These are phyloP conservation scores for Phytophthora crassamura DNA, from an alignment of 352 stramenopile genomes.

Conservation along the genomic window DNA sequence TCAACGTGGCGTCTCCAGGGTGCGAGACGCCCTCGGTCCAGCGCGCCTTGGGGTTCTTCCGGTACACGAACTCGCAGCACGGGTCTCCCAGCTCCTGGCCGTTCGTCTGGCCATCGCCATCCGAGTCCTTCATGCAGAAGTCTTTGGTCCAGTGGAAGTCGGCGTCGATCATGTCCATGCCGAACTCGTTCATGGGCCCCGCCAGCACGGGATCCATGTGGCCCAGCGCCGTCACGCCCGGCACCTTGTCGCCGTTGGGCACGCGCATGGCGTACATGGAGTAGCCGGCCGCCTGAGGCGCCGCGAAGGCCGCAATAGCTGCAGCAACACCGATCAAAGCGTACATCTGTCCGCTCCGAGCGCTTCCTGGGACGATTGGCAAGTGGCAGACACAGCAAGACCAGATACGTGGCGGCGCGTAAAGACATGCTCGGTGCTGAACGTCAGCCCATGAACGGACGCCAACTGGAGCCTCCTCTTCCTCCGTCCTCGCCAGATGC, in stretches of 20 bases:
- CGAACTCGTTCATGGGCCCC: constrained; percentile 40
- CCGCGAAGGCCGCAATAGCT: neutral
- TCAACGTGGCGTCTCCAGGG: constrained; percentile 29
- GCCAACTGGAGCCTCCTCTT: constrained; percentile 8
- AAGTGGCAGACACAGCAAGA: constrained; percentile 3
- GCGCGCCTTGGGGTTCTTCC: constrained; percentile 26
- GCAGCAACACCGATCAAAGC: neutral
- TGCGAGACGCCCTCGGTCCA: constrained; percentile 35
- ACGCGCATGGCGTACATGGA: constrained; percentile 36
- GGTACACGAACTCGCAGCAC: constrained; percentile 31
- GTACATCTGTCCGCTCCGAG: constrained; percentile 4
- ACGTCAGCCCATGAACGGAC: constrained; percentile 9
- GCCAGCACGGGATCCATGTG: constrained; percentile 28
- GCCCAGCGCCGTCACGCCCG: constrained; percentile 34
- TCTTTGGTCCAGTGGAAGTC: constrained; percentile 36
- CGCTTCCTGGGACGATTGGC: constrained; percentile 2
- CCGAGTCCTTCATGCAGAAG: constrained; percentile 42
- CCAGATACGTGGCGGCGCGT: constrained; percentile 18
- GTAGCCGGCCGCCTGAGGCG: constrained; percentile 3
- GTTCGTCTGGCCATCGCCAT: constrained; percentile 40
- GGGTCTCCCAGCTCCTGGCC: constrained; percentile 40
- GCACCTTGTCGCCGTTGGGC: constrained; percentile 46
- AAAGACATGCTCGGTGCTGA: constrained; percentile 19
- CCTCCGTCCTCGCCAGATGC: neutral
- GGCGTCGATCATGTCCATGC: constrained; percentile 36